Evolutionary conservation across 1,139 yeast genomes (phyloP).

Genomic region (Petasospora rhodanensis): DNA sequence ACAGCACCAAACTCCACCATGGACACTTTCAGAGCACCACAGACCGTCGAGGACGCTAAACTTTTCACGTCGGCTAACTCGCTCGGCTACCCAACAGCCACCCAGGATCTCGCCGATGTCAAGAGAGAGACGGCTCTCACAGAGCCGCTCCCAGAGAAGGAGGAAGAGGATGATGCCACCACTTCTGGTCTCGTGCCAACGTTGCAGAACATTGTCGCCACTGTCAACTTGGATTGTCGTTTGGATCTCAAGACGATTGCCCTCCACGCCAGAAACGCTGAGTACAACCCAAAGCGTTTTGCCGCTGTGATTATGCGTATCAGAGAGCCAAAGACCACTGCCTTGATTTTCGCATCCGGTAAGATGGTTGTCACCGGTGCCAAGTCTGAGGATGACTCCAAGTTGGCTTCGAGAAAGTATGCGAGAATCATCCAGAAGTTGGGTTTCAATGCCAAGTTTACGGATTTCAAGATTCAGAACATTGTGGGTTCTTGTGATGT

Average conservation of each 20-base stretch:
- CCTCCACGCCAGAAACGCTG: conserved; percentile 98
- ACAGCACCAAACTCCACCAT: conserved; percentile 7
- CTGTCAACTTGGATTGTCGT: conserved; percentile 94
- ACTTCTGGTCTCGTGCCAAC: conserved; percentile 96
- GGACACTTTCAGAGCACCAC: conserved; percentile 27
- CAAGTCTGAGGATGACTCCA: conserved; percentile 95
- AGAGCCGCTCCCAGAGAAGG: too few species aligned
- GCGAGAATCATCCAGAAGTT: conserved; percentile 97
- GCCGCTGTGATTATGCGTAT: conserved; percentile 99
- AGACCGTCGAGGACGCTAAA: conserved; percentile 26
- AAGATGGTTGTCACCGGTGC: conserved; percentile 99
- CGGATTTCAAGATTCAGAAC: conserved; percentile 96
- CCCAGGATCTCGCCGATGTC: conserved; percentile 22
- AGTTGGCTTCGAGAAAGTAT: conserved; percentile 92
- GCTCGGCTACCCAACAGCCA: conserved; percentile 25
- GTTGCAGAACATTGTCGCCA: conserved; percentile 93
- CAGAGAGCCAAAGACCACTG: conserved; percentile 98
- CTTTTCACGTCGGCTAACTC: conserved; percentile 24
- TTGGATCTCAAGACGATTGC: conserved; percentile 96
- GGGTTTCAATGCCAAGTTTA: conserved; percentile 93
- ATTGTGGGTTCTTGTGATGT: conserved; percentile 99
- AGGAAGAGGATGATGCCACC: conserved; percentile 52
- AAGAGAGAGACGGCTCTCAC: conserved; percentile 13
- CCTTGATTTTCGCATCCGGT: conserved; percentile 96
- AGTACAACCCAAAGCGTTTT: conserved; percentile 95